These are phyloP conservation scores for Zygosaccharomyces kombuchaensis DNA, from an alignment of 805 yeast species.

Conservation along the genomic window DNA sequence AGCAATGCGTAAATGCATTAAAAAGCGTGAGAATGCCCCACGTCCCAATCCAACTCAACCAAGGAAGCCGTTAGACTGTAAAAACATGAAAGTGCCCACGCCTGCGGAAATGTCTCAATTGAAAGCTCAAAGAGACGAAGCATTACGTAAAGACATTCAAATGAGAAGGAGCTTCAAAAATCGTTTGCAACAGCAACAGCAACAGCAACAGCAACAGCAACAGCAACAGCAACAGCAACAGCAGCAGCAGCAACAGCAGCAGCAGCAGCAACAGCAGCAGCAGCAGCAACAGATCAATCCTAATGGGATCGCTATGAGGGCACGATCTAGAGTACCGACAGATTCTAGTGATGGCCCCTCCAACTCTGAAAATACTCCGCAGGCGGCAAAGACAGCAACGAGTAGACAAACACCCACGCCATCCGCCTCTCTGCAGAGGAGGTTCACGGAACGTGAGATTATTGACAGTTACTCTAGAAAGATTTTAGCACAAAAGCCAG, in stretches of 20 bases:
- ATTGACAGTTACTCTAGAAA: conserved; percentile 32
- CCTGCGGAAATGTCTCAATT: conserved; percentile 81
- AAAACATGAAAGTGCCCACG: conserved; percentile 55
- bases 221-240: conserved; percentile 22
- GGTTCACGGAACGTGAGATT: conserved; percentile 29
- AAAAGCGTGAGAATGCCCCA: conserved; percentile 77
- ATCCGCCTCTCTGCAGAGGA: conserved; percentile 13
- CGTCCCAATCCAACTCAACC: conserved; percentile 49
- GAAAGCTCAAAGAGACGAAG: conserved; percentile 81
- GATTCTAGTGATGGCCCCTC: conserved; percentile 18
- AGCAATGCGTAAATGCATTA: conserved; percentile 84
- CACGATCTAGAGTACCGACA: conserved; percentile 5
- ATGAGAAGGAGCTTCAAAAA: conserved; percentile 32
- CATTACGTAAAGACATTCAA: conserved; percentile 61
- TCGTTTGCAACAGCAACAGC: conserved; percentile 27
- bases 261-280: conserved; percentile 20
- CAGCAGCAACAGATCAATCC: conserved; percentile 9
- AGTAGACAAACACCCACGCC: conserved; percentile 16
- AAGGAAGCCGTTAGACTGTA: conserved; percentile 39
- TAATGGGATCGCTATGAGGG: conserved; percentile 6
- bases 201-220: conserved; percentile 18
- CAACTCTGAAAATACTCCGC: conserved; percentile 6
- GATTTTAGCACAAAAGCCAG: conserved; percentile 32
- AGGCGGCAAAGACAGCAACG: conserved; percentile 12
- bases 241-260: conserved; percentile 22